Evolutionary conservation across 345 rosid genomes (phyloP), one percentile per base, ranked within the genome.

Genomic region (Acer negundo): DNA sequence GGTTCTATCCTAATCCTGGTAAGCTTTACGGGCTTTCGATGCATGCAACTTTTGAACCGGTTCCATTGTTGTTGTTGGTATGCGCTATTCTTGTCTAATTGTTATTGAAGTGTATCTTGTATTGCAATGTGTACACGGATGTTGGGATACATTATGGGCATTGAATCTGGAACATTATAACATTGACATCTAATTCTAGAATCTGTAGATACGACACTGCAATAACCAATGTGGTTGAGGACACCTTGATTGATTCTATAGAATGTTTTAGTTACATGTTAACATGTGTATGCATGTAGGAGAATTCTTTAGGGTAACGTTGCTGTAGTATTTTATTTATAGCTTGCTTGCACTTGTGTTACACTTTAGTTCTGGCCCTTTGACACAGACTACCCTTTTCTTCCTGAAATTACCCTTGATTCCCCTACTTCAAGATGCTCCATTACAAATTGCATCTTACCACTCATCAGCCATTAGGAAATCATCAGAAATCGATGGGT

Each of bases 1-100:
- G 98, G 85, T 96, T 93, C 85, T 88, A 88, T 80, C 99, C 97
- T 80, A 96, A 92, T 82, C 97, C 95, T 51, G 95, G 99, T 91
- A 91, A 69, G 82, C 55, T 66, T 82, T 23, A 3, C 51, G 23
- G 67, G 28, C 19, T 71, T 31, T 65, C 74, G 70, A 70, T 73
- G 62, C 78, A 46, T 62, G 22, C 64, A 9, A 56, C 53, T 23
- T 56, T 38, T 66, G 7, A 35, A 55, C 22, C 7, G 53, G 40
- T 53, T 65, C 10, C 51, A 35, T 40, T 55, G 6, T 42, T 66
- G 22, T 67, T 58, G 26, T 62, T 17, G 11, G 28, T 31, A 19
- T 56, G 42, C 20, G 13, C 28, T 7, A 28, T 75, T 75, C 31
- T 62, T 9, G 35, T 16, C 47, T 20, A 20, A 22, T 20, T 19